Percentiles rank a stretch among this genome's conserved stretches.
phyloP scores from a whole-genome alignment of 2,329 filamentous ascomycete species.

The Talaromyces atroroseus region DNA sequence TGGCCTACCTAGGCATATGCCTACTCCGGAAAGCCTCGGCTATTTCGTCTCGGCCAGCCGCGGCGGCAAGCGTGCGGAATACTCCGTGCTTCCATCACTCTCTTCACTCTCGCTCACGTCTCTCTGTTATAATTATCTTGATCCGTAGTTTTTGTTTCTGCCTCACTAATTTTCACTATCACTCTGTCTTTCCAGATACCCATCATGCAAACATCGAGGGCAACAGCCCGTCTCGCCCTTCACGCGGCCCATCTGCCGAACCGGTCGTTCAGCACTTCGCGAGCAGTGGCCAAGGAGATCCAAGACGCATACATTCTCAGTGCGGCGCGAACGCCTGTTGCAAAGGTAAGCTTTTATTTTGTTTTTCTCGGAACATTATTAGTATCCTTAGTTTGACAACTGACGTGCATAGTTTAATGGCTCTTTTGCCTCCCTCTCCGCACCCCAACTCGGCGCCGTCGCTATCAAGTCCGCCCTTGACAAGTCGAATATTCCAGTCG shows the following conservation, averaged over 20 bases:
- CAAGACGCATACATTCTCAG: slow-evolving; percentile 92
- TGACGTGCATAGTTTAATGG: slow-evolving; percentile 77
- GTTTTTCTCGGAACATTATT: too few relatives aligned
- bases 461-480: slow-evolving; percentile 88
- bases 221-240: slow-evolving; percentile 24
- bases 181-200: not conserved
- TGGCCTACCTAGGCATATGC: not conserved
- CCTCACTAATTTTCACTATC: not conserved
- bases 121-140: not conserved
- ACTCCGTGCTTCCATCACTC: not conserved
- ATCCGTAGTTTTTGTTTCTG: not conserved
- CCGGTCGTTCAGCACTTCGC: slow-evolving; percentile 49
- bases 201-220: slow-evolving; percentile 21
- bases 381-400: not conserved
- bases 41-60: slow-evolving; percentile 21
- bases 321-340: slow-evolving; percentile 81
- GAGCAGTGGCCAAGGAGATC: slow-evolving; percentile 57
- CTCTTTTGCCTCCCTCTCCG: slow-evolving; percentile 73
- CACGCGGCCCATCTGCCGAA: slow-evolving; percentile 43
- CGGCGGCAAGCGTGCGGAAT: slow-evolving; percentile 15
- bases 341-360: slow-evolving; percentile 56
- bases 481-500: slow-evolving; percentile 75
- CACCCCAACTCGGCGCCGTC: slow-evolving; percentile 79
- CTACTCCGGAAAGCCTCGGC: slow-evolving; percentile 23
- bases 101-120: not conserved